Percentiles rank a stretch among this genome's conserved stretches.
Conservation (phyloP, 345 rosid species). For the Atalantia buxifolia region DNA sequence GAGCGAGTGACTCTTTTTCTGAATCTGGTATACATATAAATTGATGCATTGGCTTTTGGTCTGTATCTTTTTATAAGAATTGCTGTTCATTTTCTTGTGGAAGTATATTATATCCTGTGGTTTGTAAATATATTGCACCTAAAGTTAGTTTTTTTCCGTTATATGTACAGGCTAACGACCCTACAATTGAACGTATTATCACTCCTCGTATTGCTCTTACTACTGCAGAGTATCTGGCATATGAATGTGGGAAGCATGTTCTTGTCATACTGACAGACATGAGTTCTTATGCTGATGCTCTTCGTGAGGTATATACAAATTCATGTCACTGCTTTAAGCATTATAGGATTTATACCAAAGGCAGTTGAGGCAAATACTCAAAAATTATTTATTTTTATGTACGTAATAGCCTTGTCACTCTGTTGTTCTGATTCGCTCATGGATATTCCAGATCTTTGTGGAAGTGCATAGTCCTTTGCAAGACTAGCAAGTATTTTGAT, state of each 20-base stretch:
- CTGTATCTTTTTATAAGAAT: neutral
- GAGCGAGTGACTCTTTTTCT: slow-evolving; percentile 95
- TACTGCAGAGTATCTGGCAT: slow-evolving; percentile 94
- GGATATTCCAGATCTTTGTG: neutral
- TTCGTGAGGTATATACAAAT: slow-evolving; percentile 71
- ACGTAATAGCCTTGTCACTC: neutral
- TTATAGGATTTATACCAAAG: neutral
- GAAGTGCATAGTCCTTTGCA: neutral
- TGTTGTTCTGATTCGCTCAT: neutral
- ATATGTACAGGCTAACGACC: slow-evolving; percentile 83
- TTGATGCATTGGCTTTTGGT: neutral
- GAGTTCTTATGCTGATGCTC: slow-evolving; percentile 99
- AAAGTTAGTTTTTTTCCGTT: neutral
- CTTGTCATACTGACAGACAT: slow-evolving; percentile 94
- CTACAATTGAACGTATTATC: slow-evolving; percentile 93
- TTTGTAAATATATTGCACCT: neutral
- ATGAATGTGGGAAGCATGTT: slow-evolving; percentile 97
- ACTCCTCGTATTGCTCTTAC: slow-evolving; percentile 97
- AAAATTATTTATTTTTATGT: neutral
- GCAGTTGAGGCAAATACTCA: neutral
- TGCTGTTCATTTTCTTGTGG: neutral
- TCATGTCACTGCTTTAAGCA: neutral
- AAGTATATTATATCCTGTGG: neutral
- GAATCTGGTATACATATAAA: slow-evolving; percentile 54
- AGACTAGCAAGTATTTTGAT: neutral